Evolutionary conservation across 2,329 filamentous ascomycete species (phyloP).

Genomic region (Metarhizium anisopliae): DNA sequence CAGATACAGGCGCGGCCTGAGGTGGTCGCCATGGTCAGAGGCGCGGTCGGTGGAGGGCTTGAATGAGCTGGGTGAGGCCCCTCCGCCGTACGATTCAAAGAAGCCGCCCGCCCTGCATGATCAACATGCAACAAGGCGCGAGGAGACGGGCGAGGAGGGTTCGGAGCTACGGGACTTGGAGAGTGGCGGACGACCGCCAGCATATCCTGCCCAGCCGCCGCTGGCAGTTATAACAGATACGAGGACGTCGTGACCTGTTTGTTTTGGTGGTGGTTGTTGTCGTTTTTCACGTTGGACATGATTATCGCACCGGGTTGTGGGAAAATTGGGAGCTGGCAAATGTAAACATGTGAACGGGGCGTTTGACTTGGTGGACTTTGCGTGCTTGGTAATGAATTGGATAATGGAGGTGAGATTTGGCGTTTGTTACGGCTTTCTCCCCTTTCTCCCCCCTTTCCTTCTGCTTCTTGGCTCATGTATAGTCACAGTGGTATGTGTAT

Average conservation of each 20-base stretch:
- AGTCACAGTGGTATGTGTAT: not conserved
- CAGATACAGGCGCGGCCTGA: constrained; percentile 6
- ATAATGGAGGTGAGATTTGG: not conserved
- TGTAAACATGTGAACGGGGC: not conserved
- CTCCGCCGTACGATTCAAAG: constrained; percentile 48
- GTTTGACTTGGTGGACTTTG: not conserved
- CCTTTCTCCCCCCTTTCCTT: too few relatives aligned
- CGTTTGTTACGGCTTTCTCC: not conserved
- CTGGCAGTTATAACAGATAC: constrained; percentile 13
- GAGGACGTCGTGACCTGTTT: constrained; percentile 1
- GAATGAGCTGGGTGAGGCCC: constrained; percentile 55
- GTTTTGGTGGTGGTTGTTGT: not conserved
- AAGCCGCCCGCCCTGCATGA: constrained; percentile 11
- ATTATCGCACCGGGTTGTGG: not conserved
- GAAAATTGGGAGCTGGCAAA: not conserved
- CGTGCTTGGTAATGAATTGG: not conserved
- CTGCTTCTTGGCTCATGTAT: not conserved
- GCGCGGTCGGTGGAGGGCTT: constrained; percentile 41
- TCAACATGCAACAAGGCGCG: not conserved
- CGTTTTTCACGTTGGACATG: not conserved
- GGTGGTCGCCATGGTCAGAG: constrained; percentile 17
- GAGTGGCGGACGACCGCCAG: constrained; percentile 17
- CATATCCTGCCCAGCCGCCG: constrained; percentile 18
- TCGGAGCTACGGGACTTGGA: constrained; percentile 19
- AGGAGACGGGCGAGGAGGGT: constrained; percentile 3